phyloP scores from a whole-genome alignment of 1,139 yeast species.

The Candida buenavistaensis region DNA sequence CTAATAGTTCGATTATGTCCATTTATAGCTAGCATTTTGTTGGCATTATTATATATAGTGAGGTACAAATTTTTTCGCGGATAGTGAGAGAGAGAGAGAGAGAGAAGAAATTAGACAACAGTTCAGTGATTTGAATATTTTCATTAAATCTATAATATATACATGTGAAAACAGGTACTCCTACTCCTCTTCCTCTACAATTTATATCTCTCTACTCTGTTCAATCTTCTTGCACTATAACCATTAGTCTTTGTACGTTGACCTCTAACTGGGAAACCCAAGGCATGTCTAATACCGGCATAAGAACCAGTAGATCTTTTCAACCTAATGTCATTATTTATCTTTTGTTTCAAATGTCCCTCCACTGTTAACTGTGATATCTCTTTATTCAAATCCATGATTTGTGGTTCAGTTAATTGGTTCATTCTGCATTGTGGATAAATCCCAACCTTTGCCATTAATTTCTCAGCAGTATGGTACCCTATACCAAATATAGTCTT shows the following conservation, averaged over 20 bases:
- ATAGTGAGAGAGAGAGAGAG: too few relatives aligned
- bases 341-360: constrained; percentile 76
- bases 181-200: constrained; percentile 6
- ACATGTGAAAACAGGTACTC: neutral
- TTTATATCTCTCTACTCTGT: constrained; percentile 62
- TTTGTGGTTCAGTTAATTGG: constrained; percentile 84
- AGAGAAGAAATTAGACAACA: too few relatives aligned
- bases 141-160: too few relatives aligned
- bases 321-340: constrained; percentile 75
- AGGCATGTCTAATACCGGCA: constrained; percentile 86
- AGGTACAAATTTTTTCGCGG: too few relatives aligned
- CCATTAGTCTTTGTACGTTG: constrained; percentile 93
- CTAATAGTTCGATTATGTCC: too few relatives aligned
- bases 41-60: too few relatives aligned
- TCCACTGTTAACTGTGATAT: constrained; percentile 81
- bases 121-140: too few relatives aligned
- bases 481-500: constrained; percentile 88
- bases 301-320: constrained; percentile 84
- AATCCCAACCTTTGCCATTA: constrained; percentile 86
- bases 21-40: too few relatives aligned
- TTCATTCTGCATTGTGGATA: constrained; percentile 95
- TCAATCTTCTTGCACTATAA: constrained; percentile 82
- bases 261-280: constrained; percentile 90
- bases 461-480: constrained; percentile 62
- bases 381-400: constrained; percentile 84